These are phyloP conservation scores for Ophiostoma sp. DNA, from an alignment of 2,329 filamentous ascomycete genomes.

Conservation along the genomic window DNA sequence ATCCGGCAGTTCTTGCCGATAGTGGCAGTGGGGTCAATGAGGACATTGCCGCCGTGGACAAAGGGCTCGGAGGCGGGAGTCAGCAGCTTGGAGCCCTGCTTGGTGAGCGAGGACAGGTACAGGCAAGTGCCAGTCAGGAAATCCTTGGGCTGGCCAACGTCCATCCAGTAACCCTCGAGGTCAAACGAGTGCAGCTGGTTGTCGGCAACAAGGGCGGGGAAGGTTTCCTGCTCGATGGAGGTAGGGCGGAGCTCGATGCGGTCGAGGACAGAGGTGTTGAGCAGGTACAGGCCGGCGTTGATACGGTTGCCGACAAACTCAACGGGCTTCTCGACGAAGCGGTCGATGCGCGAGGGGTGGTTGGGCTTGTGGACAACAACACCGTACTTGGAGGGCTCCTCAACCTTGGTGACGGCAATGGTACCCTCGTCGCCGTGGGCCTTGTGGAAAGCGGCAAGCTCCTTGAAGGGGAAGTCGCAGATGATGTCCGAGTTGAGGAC, in stretches of 20 bases:
- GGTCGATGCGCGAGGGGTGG: conserved; percentile 87
- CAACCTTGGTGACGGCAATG: conserved; percentile 97
- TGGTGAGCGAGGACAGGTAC: conserved; percentile 87
- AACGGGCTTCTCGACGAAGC: conserved; percentile 98
- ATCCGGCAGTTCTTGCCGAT: conserved; percentile 99
- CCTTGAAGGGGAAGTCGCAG: conserved; percentile 92
- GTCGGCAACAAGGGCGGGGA: conserved; percentile 87
- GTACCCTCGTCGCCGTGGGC: conserved; percentile 90
- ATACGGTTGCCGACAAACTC: conserved; percentile 98
- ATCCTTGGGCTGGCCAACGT: conserved; percentile 96
- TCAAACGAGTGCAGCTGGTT: conserved; percentile 93
- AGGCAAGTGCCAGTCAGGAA: conserved; percentile 95
- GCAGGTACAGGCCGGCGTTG: conserved; percentile 96
- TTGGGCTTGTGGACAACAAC: conserved; percentile 95
- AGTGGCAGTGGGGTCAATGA: conserved; percentile 90
- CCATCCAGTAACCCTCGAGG: conserved; percentile 98
- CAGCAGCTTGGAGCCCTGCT: conserved; percentile 82
- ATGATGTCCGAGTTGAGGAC: conserved; percentile 98
- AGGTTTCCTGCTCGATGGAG: conserved; percentile 97
- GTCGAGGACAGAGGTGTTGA: conserved; percentile 84
- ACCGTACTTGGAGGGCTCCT: conserved; percentile 98
- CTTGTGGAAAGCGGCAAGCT: conserved; percentile 89
- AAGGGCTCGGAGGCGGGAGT: conserved; percentile 68
- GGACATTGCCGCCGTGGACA: conserved; percentile 88
- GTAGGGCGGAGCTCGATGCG: conserved; percentile 95